Evolutionary conservation across 2,329 filamentous ascomycete genomes (phyloP).

Genomic region (Dactylellina sp.): DNA sequence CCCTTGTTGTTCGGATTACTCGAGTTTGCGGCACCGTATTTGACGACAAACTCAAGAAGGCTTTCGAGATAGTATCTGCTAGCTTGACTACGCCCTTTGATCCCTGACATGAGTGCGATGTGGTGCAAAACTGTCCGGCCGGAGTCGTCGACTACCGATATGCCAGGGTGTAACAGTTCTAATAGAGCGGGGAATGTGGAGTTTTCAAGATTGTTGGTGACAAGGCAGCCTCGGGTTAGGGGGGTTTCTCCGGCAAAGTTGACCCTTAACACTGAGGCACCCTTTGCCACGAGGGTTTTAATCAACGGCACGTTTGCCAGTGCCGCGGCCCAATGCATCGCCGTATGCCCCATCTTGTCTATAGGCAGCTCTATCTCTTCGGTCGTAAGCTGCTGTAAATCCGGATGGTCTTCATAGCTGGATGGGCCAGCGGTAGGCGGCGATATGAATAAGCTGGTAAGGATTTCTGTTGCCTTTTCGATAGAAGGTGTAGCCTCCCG

Average conservation of each 20-base stretch:
- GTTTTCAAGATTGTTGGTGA: constrained; percentile 93
- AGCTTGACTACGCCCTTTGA: constrained; percentile 89
- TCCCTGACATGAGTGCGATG: constrained; percentile 93
- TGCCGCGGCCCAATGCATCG: constrained; percentile 95
- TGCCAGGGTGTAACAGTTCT: constrained; percentile 87
- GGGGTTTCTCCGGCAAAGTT: constrained; percentile 92
- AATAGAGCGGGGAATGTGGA: constrained; percentile 89
- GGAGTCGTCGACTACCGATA: constrained; percentile 88
- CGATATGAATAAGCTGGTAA: constrained; percentile 82
- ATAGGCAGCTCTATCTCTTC: constrained; percentile 92
- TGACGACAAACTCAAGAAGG: constrained; percentile 91
- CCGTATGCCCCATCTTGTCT: constrained; percentile 87
- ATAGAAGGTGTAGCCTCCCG: constrained; percentile 73
- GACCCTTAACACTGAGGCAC: constrained; percentile 86
- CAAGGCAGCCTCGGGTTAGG: constrained; percentile 88
- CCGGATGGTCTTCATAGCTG: constrained; percentile 77
- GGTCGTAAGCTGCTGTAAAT: constrained; percentile 79
- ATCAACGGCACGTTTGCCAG: constrained; percentile 86
- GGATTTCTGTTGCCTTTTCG: constrained; percentile 81
- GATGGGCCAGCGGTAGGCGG: constrained; percentile 70
- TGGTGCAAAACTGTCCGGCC: constrained; percentile 94
- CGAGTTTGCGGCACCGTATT: constrained; percentile 72
- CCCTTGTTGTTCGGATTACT: constrained; percentile 68
- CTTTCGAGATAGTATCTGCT: constrained; percentile 97
- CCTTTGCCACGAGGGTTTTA: constrained; percentile 81